Conservation (phyloP, 1,284 basidiomycete species). For the Ceratobasidium sp. region DNA sequence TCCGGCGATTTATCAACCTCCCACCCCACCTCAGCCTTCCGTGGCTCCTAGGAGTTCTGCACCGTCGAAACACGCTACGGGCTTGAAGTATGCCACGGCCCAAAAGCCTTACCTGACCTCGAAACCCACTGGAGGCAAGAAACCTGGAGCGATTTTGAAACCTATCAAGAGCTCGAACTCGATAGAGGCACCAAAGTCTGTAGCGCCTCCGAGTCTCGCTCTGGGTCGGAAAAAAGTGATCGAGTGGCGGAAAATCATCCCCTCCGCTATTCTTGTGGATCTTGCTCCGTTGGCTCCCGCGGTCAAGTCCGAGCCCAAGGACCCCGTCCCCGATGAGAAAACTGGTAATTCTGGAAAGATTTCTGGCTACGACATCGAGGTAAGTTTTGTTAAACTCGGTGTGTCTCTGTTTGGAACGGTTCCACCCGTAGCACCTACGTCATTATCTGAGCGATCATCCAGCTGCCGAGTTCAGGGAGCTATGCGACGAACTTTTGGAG, state of each 20-base stretch:
- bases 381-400: background rate
- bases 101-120: conserved; percentile 13
- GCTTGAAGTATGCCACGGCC: background rate
- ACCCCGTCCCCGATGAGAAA: too few relatives aligned
- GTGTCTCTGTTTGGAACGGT: background rate
- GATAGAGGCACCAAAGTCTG: too few relatives aligned
- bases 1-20: background rate
- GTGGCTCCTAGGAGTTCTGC: background rate
- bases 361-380: background rate
- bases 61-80: background rate
- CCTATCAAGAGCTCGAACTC: too few relatives aligned
- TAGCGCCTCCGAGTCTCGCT: too few relatives aligned
- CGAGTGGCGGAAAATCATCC: too few relatives aligned
- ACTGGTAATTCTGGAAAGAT: too few relatives aligned
- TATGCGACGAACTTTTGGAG: background rate
- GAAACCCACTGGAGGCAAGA: too few relatives aligned
- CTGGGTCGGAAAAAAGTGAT: too few relatives aligned
- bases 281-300: too few relatives aligned
- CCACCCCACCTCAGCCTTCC: background rate
- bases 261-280: too few relatives aligned
- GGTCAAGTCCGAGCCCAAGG: too few relatives aligned
- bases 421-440: background rate
- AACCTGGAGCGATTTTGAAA: too few relatives aligned
- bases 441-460: background rate
- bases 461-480: background rate